Percentiles rank a stretch among this genome's conserved stretches.
phyloP scores from a whole-genome alignment of 805 yeast species.

The Nakazawaea molendinolei region DNA sequence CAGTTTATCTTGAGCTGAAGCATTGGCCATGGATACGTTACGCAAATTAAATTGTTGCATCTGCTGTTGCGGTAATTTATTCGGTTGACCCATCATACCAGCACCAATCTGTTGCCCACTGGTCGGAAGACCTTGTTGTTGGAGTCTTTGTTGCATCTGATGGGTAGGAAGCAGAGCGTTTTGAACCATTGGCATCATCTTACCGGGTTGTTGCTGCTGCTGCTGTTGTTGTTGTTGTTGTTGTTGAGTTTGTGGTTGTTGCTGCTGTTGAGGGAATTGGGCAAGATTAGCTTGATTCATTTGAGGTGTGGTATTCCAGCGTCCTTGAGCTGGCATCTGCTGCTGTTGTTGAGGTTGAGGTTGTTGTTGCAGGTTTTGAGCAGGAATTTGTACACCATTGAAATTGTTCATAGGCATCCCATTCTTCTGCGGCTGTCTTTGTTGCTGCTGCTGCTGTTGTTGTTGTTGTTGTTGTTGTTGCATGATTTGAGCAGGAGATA shows the following conservation, averaged over 20 bases:
- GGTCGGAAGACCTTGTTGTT: constrained; percentile 17
- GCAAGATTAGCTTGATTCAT: constrained; percentile 14
- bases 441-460: constrained; percentile 16
- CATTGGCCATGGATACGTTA: constrained; percentile 20
- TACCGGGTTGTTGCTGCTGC: constrained; percentile 16
- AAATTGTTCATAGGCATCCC: constrained; percentile 11
- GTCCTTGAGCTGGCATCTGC: constrained; percentile 14
- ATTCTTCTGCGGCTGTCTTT: constrained; percentile 15
- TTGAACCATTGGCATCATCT: constrained; percentile 5
- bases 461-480: constrained; percentile 16
- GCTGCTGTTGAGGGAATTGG: constrained; percentile 13
- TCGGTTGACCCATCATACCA: constrained; percentile 10
- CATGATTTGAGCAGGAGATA: constrained; percentile 12
- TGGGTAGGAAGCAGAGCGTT: constrained; percentile 14
- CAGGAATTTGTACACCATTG: constrained; percentile 8
- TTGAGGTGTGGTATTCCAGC: constrained; percentile 16
- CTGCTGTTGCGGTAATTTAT: constrained; percentile 13
- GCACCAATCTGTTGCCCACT: constrained; percentile 11
- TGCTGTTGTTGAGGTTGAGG: constrained; percentile 18
- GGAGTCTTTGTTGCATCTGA: constrained; percentile 15
- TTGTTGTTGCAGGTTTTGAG: constrained; percentile 15
- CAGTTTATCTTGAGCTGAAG: constrained; percentile 54
- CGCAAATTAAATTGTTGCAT: constrained; percentile 14
- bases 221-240: constrained; percentile 12
- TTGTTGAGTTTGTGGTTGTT: constrained; percentile 12